phyloP scores from a whole-genome alignment of 345 rosid genomes.

The Linum trigynum region DNA sequence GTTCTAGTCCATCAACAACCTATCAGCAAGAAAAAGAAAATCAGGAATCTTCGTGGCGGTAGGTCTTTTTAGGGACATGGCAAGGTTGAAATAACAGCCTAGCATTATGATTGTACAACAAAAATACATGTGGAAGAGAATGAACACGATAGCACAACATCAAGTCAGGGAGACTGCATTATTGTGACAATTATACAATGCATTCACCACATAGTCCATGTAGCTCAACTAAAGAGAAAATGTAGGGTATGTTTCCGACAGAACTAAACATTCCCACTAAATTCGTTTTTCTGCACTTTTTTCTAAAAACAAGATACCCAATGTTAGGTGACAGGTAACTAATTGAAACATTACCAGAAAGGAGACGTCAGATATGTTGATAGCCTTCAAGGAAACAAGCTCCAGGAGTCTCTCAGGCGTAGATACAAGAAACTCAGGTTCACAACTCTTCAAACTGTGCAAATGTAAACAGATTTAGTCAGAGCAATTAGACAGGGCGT shows the following conservation, averaged over 20 bases:
- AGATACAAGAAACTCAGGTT: conserved; percentile 83
- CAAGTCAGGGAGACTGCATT: not conserved
- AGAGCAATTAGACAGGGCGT: not conserved
- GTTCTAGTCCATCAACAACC: conserved; percentile 62
- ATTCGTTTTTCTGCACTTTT: no score
- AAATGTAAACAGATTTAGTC: not conserved
- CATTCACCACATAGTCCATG: not conserved
- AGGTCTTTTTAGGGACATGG: not conserved
- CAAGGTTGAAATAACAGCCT: not conserved
- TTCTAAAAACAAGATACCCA: no score
- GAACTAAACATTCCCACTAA: no score
- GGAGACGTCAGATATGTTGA: conserved; percentile 62
- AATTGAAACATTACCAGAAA: conserved; percentile 48
- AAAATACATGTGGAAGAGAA: not conserved
- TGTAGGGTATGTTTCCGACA: not conserved
- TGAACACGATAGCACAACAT: not conserved
- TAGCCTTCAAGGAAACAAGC: conserved; percentile 59
- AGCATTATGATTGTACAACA: not conserved
- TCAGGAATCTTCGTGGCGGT: not conserved
- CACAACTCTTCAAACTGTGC: conserved; percentile 62
- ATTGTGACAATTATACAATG: no score
- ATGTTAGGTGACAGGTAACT: no score
- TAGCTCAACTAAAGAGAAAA: not conserved
- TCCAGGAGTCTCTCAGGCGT: conserved; percentile 85
- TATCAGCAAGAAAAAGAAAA: conserved; percentile 19